A percentile compares a stretch with the other conserved stretches of the same genome.
These are phyloP conservation scores for Ramicandelaber brevisporus DNA, from an alignment of 192 early-diverging fungal species.

Conservation along the genomic window DNA sequence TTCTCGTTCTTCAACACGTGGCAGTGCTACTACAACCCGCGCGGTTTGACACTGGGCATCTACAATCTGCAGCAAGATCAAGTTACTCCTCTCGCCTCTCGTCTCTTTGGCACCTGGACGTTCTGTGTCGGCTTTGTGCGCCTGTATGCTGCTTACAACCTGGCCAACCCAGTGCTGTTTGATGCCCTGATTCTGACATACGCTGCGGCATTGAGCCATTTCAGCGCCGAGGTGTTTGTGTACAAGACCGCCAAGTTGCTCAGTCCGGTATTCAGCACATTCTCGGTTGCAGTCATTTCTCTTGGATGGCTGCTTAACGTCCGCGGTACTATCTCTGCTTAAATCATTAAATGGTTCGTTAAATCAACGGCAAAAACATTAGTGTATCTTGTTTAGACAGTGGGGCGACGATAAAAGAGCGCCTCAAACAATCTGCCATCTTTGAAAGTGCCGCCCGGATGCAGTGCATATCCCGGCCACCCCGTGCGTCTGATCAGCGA, in stretches of 20 bases:
- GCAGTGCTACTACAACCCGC: slow-evolving; percentile 50
- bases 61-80: slow-evolving; percentile 24
- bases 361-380: no score
- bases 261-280: slow-evolving; percentile 33
- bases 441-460: no score
- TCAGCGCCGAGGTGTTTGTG: slow-evolving; percentile 31
- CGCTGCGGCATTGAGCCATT: slow-evolving; percentile 41
- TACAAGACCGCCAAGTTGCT: slow-evolving; percentile 32
- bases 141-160: slow-evolving; percentile 64
- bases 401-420: no score
- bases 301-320: no score
- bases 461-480: no score
- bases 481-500: no score
- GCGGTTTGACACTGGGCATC: slow-evolving; percentile 46
- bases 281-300: slow-evolving; percentile 30
- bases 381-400: no score
- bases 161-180: slow-evolving; percentile 23
- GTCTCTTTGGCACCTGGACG: slow-evolving; percentile 78
- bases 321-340: no score
- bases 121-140: slow-evolving; percentile 54
- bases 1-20: slow-evolving; percentile 62
- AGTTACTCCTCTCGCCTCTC: slow-evolving; percentile 59
- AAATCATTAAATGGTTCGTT: no score
- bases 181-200: slow-evolving; percentile 32
- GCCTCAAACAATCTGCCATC: no score